Conservation (phyloP, 306 rosid genomes). For the Prunus campanulata region DNA sequence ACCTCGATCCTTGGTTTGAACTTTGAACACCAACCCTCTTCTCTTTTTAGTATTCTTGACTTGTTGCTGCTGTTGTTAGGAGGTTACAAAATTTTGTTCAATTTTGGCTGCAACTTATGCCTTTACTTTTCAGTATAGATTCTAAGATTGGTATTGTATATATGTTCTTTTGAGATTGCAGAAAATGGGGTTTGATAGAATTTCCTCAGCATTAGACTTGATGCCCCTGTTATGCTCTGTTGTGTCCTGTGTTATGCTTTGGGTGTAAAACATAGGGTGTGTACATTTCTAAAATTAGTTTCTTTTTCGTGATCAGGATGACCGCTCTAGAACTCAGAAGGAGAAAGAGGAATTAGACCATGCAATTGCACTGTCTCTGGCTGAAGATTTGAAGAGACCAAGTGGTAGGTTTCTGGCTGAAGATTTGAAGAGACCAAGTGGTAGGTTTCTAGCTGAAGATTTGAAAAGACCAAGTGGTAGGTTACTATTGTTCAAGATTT, state of each 20-base stretch:
- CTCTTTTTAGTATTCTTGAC: background rate
- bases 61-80: background rate
- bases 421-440: constrained; percentile 61
- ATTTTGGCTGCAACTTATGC: background rate
- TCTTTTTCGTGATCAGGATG: constrained; percentile 50
- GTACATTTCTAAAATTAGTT: background rate
- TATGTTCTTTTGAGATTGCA: background rate
- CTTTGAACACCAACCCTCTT: background rate
- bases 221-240: background rate
- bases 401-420: constrained; percentile 56
- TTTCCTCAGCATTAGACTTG: background rate
- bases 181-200: background rate
- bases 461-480: constrained; percentile 58
- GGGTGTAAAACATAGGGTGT: no score
- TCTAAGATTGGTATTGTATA: background rate
- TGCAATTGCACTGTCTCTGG: constrained; percentile 64
- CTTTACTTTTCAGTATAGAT: background rate
- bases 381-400: constrained; percentile 67
- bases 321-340: constrained; percentile 61
- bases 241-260: no score
- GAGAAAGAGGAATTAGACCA: constrained; percentile 76
- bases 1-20: constrained; percentile 56
- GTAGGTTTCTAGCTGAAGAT: constrained; percentile 63
- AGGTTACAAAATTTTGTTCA: background rate
- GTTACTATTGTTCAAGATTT: constrained; percentile 13